These are phyloP conservation scores for Arabidopsis suecica DNA, from an alignment of 345 rosid species.

Conservation along the genomic window DNA sequence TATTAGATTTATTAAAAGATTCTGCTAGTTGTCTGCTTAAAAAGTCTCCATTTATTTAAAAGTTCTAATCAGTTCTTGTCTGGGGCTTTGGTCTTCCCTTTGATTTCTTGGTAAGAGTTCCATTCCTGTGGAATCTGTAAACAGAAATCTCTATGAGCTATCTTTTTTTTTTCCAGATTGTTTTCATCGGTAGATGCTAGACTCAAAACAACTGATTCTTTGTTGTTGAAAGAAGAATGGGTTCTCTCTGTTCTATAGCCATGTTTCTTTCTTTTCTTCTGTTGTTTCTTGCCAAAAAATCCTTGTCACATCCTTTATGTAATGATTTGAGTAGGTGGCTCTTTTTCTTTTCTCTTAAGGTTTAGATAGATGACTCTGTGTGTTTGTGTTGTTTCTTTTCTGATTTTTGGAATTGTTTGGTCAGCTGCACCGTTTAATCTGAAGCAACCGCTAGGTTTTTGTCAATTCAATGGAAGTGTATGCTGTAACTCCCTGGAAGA, in stretches of 20 bases:
- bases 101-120: constrained; percentile 36
- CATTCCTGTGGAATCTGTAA: background rate
- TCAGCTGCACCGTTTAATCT: constrained; percentile 41
- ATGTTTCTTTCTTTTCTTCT: constrained; percentile 38
- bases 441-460: constrained; percentile 33
- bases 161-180: background rate
- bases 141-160: background rate
- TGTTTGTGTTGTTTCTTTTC: background rate
- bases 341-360: background rate
- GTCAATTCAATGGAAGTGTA: constrained; percentile 41
- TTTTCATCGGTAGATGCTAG: background rate
- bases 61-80: constrained; percentile 19
- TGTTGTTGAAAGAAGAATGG: constrained; percentile 27
- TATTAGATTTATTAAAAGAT: constrained; percentile 27
- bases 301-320: constrained; percentile 63
- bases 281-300: constrained; percentile 49
- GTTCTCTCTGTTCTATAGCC: background rate
- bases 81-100: constrained; percentile 26
- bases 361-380: background rate
- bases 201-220: background rate
- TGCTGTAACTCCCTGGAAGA: constrained; percentile 34
- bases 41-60: constrained; percentile 4
- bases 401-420: constrained; percentile 17
- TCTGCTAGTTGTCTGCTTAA: constrained; percentile 24
- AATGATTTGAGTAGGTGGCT: constrained; percentile 64